A percentile compares a stretch with the other conserved stretches of the same genome.
phyloP scores from a whole-genome alignment of 768 basidiomycete genomes.

The Mrakia gelida region DNA sequence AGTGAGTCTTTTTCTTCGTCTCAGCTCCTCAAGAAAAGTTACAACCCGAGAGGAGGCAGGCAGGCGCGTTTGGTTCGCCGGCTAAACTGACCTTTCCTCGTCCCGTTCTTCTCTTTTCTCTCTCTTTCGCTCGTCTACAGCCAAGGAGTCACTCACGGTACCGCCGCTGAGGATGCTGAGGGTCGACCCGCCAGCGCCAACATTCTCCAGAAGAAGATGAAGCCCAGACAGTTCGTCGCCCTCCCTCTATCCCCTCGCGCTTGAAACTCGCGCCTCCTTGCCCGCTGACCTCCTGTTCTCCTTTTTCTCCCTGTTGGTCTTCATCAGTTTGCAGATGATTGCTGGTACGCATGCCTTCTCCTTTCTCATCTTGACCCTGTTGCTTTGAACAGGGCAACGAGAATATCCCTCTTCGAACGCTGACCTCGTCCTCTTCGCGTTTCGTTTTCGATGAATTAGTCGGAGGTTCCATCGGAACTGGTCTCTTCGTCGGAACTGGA shows the following conservation, averaged over 20 bases:
- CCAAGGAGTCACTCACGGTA: conserved; percentile 18
- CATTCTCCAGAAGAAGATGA: conserved; percentile 27
- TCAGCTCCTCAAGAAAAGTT: not conserved
- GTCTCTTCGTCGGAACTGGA: conserved; percentile 29
- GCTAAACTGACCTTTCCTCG: not conserved
- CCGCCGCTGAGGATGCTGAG: not conserved
- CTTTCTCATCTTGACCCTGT: not conserved
- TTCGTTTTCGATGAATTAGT: not conserved
- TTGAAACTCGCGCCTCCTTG: not conserved
- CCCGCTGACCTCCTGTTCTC: not conserved
- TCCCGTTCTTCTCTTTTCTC: not conserved
- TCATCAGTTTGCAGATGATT: not conserved
- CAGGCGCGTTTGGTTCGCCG: no score
- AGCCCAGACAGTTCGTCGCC: conserved; percentile 26
- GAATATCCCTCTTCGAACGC: not conserved
- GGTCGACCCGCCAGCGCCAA: not conserved
- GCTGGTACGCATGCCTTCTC: not conserved
- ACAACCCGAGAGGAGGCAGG: not conserved
- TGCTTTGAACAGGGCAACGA: not conserved
- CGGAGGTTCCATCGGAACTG: conserved; percentile 27
- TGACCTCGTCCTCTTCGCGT: not conserved
- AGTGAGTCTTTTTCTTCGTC: conserved; percentile 3
- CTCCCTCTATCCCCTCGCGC: not conserved
- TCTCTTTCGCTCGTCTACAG: not conserved
- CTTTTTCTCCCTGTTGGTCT: not conserved